These are phyloP conservation scores for Eimeria necatrix DNA, from an alignment of 169 alveolate genomes.

Conservation along the genomic window DNA sequence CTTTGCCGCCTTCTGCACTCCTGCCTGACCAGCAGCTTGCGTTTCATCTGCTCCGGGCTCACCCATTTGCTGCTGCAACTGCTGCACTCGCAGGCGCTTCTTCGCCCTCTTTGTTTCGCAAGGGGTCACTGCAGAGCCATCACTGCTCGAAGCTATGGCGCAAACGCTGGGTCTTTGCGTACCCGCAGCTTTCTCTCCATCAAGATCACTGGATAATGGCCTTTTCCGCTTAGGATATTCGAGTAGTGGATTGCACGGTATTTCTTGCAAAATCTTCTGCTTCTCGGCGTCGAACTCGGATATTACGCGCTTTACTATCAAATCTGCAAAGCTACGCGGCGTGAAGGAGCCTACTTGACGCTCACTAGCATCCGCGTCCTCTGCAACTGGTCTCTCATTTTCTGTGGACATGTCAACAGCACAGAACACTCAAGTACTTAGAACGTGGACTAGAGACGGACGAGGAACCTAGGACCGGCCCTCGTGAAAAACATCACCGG, in stretches of 20 bases:
- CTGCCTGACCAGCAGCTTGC: not conserved
- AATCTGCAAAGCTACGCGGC: not conserved
- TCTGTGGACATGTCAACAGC: too few species aligned
- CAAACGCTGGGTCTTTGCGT: not conserved
- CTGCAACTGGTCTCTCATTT: not conserved
- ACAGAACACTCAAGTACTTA: too few species aligned
- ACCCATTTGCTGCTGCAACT: not conserved
- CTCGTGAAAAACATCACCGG: not conserved
- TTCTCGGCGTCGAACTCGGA: not conserved
- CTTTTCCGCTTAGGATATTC: not conserved
- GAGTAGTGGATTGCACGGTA: not conserved
- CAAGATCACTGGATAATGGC: not conserved
- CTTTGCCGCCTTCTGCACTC: not conserved
- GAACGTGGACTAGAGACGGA: too few species aligned
- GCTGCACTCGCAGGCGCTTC: slow-evolving; percentile 8
- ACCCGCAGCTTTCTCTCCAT: not conserved
- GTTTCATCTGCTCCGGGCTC: not conserved
- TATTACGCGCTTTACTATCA: slow-evolving; percentile 24
- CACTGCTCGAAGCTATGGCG: not conserved
- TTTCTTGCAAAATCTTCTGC: not conserved
- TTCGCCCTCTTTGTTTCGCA: not conserved
- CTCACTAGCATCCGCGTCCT: not conserved
- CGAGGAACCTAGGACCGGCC: not conserved
- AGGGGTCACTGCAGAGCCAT: not conserved
- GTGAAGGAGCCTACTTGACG: not conserved